phyloP scores from a whole-genome alignment of 1,139 yeast genomes.

The Meyerozyma sp. region DNA sequence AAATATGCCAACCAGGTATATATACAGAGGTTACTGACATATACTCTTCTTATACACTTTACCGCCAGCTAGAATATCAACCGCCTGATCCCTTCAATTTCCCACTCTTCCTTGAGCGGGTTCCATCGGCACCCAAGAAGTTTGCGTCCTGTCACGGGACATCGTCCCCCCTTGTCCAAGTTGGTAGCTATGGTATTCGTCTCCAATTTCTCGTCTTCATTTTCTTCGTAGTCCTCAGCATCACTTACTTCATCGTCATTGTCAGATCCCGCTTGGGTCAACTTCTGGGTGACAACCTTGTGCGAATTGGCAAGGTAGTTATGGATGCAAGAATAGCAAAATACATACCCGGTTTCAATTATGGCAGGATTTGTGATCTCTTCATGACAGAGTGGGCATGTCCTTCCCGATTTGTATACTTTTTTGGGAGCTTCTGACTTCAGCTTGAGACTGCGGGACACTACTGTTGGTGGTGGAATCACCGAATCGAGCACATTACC shows the following conservation, averaged over 20 bases:
- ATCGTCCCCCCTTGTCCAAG: conserved; percentile 55
- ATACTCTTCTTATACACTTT: not conserved
- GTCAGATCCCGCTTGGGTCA: conserved; percentile 4
- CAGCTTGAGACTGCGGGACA: conserved; percentile 2
- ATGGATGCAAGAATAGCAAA: conserved; percentile 84
- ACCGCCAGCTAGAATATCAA: conserved; percentile 43
- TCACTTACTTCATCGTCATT: conserved; percentile 5
- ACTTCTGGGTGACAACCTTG: conserved; percentile 23
- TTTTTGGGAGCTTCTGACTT: conserved; percentile 10
- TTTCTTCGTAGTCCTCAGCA: conserved; percentile 12
- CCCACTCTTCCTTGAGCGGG: conserved; percentile 56
- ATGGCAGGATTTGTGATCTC: conserved; percentile 74
- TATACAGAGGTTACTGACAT: not conserved
- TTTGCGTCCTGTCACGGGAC: conserved; percentile 78
- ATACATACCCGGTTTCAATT: conserved; percentile 87
- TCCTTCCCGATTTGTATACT: conserved; percentile 26
- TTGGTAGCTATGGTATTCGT: conserved; percentile 17
- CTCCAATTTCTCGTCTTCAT: conserved; percentile 18
- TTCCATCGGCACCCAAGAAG: conserved; percentile 71
- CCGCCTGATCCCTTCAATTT: conserved; percentile 68
- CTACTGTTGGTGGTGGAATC: conserved; percentile 48
- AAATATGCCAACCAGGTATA: not conserved
- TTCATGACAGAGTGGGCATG: conserved; percentile 71
- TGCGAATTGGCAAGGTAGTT: conserved; percentile 51
- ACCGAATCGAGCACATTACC: conserved; percentile 45